Percentiles rank a stretch among this genome's conserved stretches.
Evolutionary conservation across 73 alveolate species (phyloP).

Genomic region (Paramecium bursaria): DNA sequence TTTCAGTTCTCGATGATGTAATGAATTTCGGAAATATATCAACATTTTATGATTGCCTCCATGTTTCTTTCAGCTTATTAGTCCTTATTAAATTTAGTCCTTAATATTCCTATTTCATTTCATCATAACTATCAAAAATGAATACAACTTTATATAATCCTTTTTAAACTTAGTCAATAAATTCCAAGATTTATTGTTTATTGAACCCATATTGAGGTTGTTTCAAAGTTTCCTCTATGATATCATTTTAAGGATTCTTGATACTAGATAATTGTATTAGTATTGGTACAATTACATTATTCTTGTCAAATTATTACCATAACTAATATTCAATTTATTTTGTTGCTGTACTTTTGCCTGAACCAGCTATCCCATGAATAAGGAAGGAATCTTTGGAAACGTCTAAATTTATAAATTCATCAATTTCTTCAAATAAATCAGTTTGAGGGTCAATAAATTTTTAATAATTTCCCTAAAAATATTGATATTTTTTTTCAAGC

Average conservation of each 20-base stretch:
- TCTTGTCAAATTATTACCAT: conserved; percentile 6
- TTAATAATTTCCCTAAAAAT: too few relatives aligned
- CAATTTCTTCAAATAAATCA: conserved; percentile 54
- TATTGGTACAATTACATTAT: not conserved
- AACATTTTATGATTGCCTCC: not conserved
- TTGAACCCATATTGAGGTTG: conserved; percentile 13
- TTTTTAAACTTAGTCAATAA: not conserved
- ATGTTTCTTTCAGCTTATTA: not conserved
- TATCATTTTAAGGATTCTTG: conserved; percentile 8
- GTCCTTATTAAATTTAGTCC: conserved; percentile 16
- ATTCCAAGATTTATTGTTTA: not conserved
- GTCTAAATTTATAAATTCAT: conserved; percentile 14
- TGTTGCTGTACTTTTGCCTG: conserved; percentile 46
- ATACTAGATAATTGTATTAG: not conserved
- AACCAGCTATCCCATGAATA: conserved; percentile 49
- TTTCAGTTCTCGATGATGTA: conserved; percentile 28
- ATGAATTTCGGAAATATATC: conserved; percentile 21
- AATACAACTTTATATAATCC: not conserved
- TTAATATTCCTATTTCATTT: conserved; percentile 4
- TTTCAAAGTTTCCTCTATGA: conserved; percentile 24
- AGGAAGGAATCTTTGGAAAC: conserved; percentile 13
- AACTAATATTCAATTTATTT: conserved; percentile 6
- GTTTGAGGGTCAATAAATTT: too few relatives aligned
- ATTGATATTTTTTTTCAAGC: too few relatives aligned
- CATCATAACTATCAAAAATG: conserved; percentile 53